phyloP scores from a whole-genome alignment of 2,329 filamentous ascomycete genomes.

The Calonectria pauciramosa region DNA sequence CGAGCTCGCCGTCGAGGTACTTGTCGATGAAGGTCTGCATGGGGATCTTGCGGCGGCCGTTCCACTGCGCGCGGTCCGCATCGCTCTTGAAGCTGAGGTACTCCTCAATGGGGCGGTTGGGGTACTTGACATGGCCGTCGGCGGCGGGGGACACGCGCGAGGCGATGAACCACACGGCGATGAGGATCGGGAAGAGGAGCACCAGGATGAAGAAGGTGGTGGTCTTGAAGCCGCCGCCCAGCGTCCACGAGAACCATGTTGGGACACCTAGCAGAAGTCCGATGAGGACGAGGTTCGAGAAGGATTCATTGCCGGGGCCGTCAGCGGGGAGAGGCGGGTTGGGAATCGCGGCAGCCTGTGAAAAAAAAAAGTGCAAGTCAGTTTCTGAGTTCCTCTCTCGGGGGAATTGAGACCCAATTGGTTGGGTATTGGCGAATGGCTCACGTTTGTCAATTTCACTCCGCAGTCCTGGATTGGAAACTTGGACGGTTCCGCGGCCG shows the following conservation, averaged over 20 bases:
- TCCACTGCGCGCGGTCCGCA: conserved; percentile 73
- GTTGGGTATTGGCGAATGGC: not conserved
- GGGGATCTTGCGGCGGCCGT: conserved; percentile 83
- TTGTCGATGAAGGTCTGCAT: conserved; percentile 97
- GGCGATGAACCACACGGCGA: conserved; percentile 83
- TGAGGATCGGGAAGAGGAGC: conserved; percentile 82
- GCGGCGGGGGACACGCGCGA: conserved; percentile 88
- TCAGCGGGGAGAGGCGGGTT: conserved; percentile 96
- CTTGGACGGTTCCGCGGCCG: not conserved
- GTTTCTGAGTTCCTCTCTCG: not conserved
- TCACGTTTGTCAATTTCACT: not conserved
- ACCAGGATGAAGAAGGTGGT: conserved; percentile 89
- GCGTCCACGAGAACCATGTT: conserved; percentile 84
- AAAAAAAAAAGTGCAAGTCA: not conserved
- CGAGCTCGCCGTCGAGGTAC: conserved; percentile 95
- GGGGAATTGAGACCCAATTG: not conserved
- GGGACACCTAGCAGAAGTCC: conserved; percentile 79
- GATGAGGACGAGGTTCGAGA: conserved; percentile 86
- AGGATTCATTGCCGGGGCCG: conserved; percentile 83
- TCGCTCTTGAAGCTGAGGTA: conserved; percentile 86
- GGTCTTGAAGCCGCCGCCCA: conserved; percentile 88
- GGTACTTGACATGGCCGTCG: conserved; percentile 86
- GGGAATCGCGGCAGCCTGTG: conserved; percentile 77
- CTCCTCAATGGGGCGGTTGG: conserved; percentile 89
- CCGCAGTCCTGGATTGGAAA: not conserved